A percentile compares a stretch with the other conserved stretches of the same genome.
These are phyloP conservation scores for Pisolithus microcarpus DNA, from an alignment of 768 basidiomycete species.

Conservation along the genomic window DNA sequence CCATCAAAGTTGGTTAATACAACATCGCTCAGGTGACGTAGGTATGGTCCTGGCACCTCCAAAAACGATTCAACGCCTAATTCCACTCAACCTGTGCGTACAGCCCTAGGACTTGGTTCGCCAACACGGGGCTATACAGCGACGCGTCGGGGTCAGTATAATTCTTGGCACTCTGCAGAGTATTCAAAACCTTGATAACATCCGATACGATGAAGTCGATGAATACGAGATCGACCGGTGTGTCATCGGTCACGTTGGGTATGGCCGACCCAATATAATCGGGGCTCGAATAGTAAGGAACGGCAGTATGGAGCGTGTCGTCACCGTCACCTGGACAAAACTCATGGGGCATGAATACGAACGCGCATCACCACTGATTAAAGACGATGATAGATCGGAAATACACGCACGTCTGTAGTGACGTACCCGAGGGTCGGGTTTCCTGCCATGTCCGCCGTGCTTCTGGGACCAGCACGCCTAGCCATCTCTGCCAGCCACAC, in stretches of 20 bases:
- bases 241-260: slow-evolving; percentile 42
- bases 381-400: background rate
- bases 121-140: slow-evolving; percentile 44
- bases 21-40: too few relatives aligned
- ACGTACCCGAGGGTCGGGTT: slow-evolving; percentile 71
- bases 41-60: too few relatives aligned
- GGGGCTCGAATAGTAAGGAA: slow-evolving; percentile 49
- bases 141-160: slow-evolving; percentile 48
- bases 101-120: slow-evolving; percentile 17
- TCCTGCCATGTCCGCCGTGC: slow-evolving; percentile 29
- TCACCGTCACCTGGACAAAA: slow-evolving; percentile 71
- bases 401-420: slow-evolving; percentile 51
- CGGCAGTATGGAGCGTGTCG: slow-evolving; percentile 56
- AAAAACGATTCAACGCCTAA: background rate
- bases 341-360: slow-evolving; percentile 24
- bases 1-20: too few relatives aligned
- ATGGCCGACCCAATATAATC: slow-evolving; percentile 52
- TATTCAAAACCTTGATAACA: slow-evolving; percentile 50
- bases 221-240: slow-evolving; percentile 70
- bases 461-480: slow-evolving; percentile 28
- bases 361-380: background rate
- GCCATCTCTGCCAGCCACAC: slow-evolving; percentile 58
- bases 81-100: background rate
- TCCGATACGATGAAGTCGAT: slow-evolving; percentile 56
- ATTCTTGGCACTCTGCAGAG: slow-evolving; percentile 39